phyloP scores from a whole-genome alignment of 2,329 filamentous ascomycete genomes.

The Madurella fahalii region DNA sequence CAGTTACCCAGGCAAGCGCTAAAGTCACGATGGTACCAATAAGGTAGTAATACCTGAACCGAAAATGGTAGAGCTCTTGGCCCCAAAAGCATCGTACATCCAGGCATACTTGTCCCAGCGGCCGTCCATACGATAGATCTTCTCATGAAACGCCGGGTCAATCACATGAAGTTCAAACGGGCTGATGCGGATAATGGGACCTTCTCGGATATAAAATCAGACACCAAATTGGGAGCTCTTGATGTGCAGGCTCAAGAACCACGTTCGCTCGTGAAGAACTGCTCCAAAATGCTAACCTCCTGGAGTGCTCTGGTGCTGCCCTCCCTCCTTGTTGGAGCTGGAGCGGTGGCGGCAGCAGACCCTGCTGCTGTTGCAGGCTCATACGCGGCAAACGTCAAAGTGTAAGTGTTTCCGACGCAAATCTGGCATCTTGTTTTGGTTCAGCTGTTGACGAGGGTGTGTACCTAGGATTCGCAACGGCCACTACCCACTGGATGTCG shows the following conservation, averaged over 20 bases:
- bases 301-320: not conserved
- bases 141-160: slow-evolving; percentile 27
- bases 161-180: slow-evolving; percentile 32
- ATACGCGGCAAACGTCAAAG: not conserved
- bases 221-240: too few species aligned
- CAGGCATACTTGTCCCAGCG: slow-evolving; percentile 15
- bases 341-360: not conserved
- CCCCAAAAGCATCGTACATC: slow-evolving; percentile 10
- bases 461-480: slow-evolving; percentile 23
- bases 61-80: not conserved
- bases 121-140: slow-evolving; percentile 23
- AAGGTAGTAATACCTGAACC: not conserved
- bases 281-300: not conserved
- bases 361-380: not conserved
- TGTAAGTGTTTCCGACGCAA: not conserved
- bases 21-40: too few species aligned
- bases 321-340: not conserved
- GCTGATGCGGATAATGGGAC: slow-evolving; percentile 34
- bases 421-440: too few species aligned
- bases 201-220: too few species aligned
- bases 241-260: not conserved
- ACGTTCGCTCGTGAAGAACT: not conserved
- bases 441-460: not conserved
- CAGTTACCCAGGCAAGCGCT: not conserved
- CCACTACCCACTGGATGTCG: slow-evolving; percentile 27